Evolutionary conservation across 2,329 filamentous ascomycete species (phyloP).

Genomic region (Botryotinia calthae): DNA sequence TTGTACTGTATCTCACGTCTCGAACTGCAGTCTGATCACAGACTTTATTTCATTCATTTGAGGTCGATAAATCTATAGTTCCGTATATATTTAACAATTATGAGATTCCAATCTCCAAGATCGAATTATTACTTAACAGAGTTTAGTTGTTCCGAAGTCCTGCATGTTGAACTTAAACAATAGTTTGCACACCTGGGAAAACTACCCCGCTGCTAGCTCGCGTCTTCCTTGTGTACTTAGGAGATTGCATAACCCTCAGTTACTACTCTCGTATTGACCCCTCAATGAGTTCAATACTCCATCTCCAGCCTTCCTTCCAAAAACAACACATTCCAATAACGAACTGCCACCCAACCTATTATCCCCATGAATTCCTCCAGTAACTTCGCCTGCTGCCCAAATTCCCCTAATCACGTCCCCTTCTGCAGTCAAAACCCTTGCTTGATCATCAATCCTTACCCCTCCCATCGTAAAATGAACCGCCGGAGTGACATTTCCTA

Average conservation of each 20-base stretch:
- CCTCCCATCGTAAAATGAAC: constrained; percentile 68
- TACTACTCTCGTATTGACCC: background rate
- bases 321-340: constrained; percentile 62
- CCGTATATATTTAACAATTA: background rate
- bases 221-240: background rate
- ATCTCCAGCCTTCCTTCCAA: constrained; percentile 56
- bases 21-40: background rate
- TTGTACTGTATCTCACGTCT: background rate
- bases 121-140: background rate
- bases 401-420: constrained; percentile 51
- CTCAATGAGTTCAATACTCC: background rate
- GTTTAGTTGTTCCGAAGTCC: background rate
- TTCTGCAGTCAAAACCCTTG: constrained; percentile 48
- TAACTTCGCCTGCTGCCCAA: constrained; percentile 63
- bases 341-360: constrained; percentile 62
- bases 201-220: background rate
- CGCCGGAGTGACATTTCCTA: constrained; percentile 61
- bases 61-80: background rate
- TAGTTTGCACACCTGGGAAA: background rate
- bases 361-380: constrained; percentile 61
- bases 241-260: background rate
- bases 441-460: constrained; percentile 53
- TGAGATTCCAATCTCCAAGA: background rate
- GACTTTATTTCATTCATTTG: background rate
- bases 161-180: background rate